These are phyloP conservation scores for Crucihimalaya himalaica DNA, from an alignment of 345 rosid genomes.

Conservation along the genomic window DNA sequence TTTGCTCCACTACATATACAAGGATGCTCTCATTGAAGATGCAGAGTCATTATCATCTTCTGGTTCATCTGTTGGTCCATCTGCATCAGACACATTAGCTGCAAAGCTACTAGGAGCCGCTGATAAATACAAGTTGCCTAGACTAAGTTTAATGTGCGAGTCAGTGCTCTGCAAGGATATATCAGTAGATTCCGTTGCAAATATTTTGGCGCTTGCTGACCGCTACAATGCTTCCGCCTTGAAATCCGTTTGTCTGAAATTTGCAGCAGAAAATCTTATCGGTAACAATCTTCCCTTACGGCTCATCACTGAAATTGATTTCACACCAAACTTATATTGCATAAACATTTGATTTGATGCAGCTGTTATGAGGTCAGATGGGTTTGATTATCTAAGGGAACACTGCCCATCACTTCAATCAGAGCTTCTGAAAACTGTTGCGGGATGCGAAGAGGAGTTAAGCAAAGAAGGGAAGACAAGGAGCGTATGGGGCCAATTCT, in stretches of 20 bases:
- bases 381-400: slow-evolving; percentile 68
- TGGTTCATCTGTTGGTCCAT: slow-evolving; percentile 53
- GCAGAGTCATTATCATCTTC: slow-evolving; percentile 55
- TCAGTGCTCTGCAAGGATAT: slow-evolving; percentile 85
- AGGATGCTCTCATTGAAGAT: slow-evolving; percentile 68
- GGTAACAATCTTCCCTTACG: slow-evolving; percentile 49
- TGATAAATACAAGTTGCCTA: slow-evolving; percentile 74
- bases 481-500: slow-evolving; percentile 69
- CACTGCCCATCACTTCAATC: slow-evolving; percentile 68
- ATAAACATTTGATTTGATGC: slow-evolving; percentile 33
- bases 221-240: slow-evolving; percentile 71
- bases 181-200: slow-evolving; percentile 72
- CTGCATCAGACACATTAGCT: slow-evolving; percentile 60
- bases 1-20: slow-evolving; percentile 76
- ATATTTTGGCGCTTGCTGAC: slow-evolving; percentile 80
- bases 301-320: slow-evolving; percentile 4
- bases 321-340: background rate
- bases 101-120: slow-evolving; percentile 87
- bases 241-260: slow-evolving; percentile 80
- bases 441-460: slow-evolving; percentile 68
- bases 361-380: slow-evolving; percentile 78
- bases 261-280: slow-evolving; percentile 87
- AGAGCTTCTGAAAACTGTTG: slow-evolving; percentile 71
- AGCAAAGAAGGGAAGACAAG: slow-evolving; percentile 60
- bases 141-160: slow-evolving; percentile 85